A percentile compares a stretch with the other conserved stretches of the same genome.
Conservation (phyloP, 257 asterid species). For the Nicotiana knightiana region DNA sequence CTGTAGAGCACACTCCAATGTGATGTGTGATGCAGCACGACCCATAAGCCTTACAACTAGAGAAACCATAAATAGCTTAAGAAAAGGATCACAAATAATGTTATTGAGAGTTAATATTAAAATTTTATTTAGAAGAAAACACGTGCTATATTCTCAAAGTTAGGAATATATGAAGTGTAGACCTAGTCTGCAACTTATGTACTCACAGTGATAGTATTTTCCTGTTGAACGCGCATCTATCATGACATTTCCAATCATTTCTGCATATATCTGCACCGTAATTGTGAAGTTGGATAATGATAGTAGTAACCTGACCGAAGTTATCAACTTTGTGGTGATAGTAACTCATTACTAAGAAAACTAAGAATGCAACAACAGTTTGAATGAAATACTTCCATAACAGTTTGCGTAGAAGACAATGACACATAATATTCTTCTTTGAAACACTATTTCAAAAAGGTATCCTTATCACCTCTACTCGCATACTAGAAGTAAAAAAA, state of each 20-base stretch:
- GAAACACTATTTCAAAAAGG: background rate
- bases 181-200: background rate
- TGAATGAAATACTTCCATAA: background rate
- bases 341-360: background rate
- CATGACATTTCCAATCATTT: constrained; percentile 90
- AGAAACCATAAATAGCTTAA: constrained; percentile 1
- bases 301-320: background rate
- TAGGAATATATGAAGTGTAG: background rate
- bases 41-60: constrained; percentile 98
- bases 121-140: background rate
- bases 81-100: background rate
- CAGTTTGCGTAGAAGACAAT: background rate
- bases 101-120: background rate
- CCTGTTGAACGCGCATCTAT: constrained; percentile 99
- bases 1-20: constrained; percentile 95
- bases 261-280: constrained; percentile 79
- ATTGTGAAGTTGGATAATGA: background rate
- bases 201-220: constrained; percentile 96
- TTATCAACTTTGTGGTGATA: background rate
- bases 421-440: background rate
- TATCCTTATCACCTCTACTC: background rate
- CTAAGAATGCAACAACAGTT: background rate
- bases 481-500: background rate
- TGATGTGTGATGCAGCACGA: constrained; percentile 98
- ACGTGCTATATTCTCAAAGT: background rate